Base-by-base conservation (phyloP, 768 basidiomycete species). In the Strobilomyces echinocephalus region DNA sequence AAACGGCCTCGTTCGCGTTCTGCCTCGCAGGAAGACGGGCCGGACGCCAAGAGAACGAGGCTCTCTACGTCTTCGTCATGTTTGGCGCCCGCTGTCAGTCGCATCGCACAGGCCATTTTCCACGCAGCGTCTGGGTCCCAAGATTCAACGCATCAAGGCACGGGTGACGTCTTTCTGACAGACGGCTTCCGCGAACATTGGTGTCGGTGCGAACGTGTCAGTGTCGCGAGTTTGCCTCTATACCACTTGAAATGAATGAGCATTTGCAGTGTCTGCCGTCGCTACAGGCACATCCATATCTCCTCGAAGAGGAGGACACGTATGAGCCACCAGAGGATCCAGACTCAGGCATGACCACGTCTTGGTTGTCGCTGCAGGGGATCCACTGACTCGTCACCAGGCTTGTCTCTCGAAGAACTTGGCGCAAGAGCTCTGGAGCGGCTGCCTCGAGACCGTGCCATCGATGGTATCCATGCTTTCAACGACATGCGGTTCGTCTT, bases 241-340 rank as follows among this genome's bases (percentile, higher is more conserved):
- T 48, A 18, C 34, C 8, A 8, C 43, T 28, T 34, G 39, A 56
- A n/a, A 49, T 52, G 39, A 54, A n/a, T 33, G 5, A 18, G 40
- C 4, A 20, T 16, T 44, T 44, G 14, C 58, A 90, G 86, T 92
- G 89, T 69, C 67, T 80, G 6, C 72, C 78, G 0, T 74, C 73
- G 8, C 70, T 91, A 39, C 70, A 79, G 60, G 67, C 70, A 15
- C 72, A 79, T 60, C 74, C 80, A 26, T 91, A 77, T 68, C 73
- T 92, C 21, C 68, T 89, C 11, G 77, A 87, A 57, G 87, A 88
- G 66, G 91, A 92, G 57, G 88, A 89, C 39, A 89, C 85, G 0
- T 92, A 89, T 56, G 87, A 90, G 64, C 88, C 87, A 1, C 91
- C 90, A 4, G 84, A 88, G 62, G 91, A 92, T 68, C 90, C 91